Base-by-base conservation (phyloP, 345 rosid species). In the Limnanthes douglasii region DNA sequence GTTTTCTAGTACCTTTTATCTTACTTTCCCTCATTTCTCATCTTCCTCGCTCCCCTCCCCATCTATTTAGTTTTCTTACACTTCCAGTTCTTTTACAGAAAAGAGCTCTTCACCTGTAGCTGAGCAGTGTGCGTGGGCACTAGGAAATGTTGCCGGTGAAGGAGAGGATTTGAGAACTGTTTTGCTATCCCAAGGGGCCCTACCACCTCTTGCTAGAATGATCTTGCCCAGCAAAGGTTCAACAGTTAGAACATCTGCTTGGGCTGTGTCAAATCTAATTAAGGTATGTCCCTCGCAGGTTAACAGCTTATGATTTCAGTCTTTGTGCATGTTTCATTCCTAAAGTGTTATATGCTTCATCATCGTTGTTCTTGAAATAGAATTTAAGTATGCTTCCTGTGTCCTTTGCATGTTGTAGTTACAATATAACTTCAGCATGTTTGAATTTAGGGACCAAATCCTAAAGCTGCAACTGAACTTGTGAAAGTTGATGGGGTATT, bases 101-200 rank as follows among this genome's bases (percentile, higher is more conserved):
- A 80, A 80, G 60, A 90, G 83, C 65, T 77, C 88, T 30, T 61
- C 46, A 21, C 85, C 76, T 19, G 94, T 90, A 49, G 94, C 93
- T 31, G 98, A 85, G 80, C 96, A 85, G 57, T 85, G 96, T 43
- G 85, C 96, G 21, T 80, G 96, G 98, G 98, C 93, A 12, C 61
- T 84, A 61, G 98, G 96, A 49, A 90, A 90, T 65, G 93, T 78
- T 41, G 98, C 98, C 8, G 88, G 94, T 45, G 96, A 85, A 69
- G 98, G 96, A 57, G 85, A 75, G 61, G 98, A 80, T 41, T 62
- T 90, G 48, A 70, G 94, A 51, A 74, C 64, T 60, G 56, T 85
- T 53, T 68, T 90, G 66, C 68, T 85, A 50, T 69, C 80, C 17
- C 98, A 90, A 65, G 96, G 98, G 34, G 86, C 80, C 62, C 69